These are phyloP conservation scores for Aspergillus latus DNA, from an alignment of 2,329 filamentous ascomycete species.

Conservation along the genomic window DNA sequence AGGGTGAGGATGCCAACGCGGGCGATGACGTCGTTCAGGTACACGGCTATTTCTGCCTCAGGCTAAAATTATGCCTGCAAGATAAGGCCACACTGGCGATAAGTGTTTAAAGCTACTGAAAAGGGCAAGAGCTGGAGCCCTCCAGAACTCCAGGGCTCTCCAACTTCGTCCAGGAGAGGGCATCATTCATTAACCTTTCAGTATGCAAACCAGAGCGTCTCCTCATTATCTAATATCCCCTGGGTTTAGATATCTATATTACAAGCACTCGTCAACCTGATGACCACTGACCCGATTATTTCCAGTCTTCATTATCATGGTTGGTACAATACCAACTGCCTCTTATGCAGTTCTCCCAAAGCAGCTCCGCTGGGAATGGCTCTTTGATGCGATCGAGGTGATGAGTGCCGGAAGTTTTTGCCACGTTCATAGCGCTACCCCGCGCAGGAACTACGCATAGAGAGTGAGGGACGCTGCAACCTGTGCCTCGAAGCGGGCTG, in stretches of 20 bases:
- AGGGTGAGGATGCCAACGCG: background rate
- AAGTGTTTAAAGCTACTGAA: background rate
- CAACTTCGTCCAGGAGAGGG: too few species aligned
- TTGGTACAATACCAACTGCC: background rate
- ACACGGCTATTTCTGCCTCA: background rate
- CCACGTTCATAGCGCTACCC: background rate
- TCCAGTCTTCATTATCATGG: constrained; percentile 8
- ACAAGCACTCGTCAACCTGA: background rate
- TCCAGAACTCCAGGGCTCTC: too few species aligned
- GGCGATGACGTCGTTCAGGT: constrained; percentile 1
- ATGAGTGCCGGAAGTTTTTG: background rate
- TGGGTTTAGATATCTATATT: constrained; percentile 1
- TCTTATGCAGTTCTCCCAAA: background rate
- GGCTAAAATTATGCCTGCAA: background rate
- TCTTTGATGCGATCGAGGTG: background rate
- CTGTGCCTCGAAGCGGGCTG: constrained; percentile 2
- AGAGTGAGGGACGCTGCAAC: background rate
- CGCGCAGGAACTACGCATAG: background rate
- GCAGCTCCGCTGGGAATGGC: background rate
- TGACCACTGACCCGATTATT: background rate
- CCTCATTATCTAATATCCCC: background rate
- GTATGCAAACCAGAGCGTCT: background rate
- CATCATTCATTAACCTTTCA: background rate
- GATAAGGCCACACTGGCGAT: background rate
- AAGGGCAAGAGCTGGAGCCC: background rate